These are phyloP conservation scores for Xylariaceae sp. DNA, from an alignment of 2,329 filamentous ascomycete species.

Conservation along the genomic window DNA sequence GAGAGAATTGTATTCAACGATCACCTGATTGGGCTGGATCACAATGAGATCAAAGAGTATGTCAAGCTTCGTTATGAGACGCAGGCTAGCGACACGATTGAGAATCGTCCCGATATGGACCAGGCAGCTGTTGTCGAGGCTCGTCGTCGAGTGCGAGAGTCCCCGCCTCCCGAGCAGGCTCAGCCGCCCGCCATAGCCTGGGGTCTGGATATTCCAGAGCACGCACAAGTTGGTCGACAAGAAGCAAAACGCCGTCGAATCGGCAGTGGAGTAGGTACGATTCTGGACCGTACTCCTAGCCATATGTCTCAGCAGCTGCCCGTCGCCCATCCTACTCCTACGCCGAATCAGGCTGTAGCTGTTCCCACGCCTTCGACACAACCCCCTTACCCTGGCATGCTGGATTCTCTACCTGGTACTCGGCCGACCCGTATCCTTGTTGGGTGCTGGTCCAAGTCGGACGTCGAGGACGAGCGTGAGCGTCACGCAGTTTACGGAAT, in stretches of 20 bases:
- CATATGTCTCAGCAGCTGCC: constrained; percentile 3
- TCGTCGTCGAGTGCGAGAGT: constrained; percentile 38
- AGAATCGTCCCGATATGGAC: constrained; percentile 39
- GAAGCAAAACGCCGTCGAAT: constrained; percentile 48
- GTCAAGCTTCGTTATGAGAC: constrained; percentile 50
- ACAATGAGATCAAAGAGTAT: constrained; percentile 59
- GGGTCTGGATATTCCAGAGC: constrained; percentile 45
- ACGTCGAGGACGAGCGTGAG: constrained; percentile 41
- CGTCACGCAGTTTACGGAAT: constrained; percentile 63
- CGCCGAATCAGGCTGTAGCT: background rate
- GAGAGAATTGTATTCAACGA: constrained; percentile 56
- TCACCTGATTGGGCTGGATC: constrained; percentile 52
- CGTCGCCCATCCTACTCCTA: background rate
- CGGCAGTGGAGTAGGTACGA: constrained; percentile 34
- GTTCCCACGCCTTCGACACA: constrained; percentile 2
- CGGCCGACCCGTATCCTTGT: constrained; percentile 56
- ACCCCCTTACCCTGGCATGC: constrained; percentile 12
- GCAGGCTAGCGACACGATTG: constrained; percentile 29
- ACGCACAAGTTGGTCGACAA: constrained; percentile 32
- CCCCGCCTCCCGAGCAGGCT: constrained; percentile 41
- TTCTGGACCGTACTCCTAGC: constrained; percentile 25
- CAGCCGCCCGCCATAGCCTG: constrained; percentile 47
- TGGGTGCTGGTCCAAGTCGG: constrained; percentile 57
- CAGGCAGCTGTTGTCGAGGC: constrained; percentile 45
- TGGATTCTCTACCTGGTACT: constrained; percentile 41